Base-by-base conservation (phyloP, 2,329 filamentous ascomycete species). In the Aspergillus nomiae region DNA sequence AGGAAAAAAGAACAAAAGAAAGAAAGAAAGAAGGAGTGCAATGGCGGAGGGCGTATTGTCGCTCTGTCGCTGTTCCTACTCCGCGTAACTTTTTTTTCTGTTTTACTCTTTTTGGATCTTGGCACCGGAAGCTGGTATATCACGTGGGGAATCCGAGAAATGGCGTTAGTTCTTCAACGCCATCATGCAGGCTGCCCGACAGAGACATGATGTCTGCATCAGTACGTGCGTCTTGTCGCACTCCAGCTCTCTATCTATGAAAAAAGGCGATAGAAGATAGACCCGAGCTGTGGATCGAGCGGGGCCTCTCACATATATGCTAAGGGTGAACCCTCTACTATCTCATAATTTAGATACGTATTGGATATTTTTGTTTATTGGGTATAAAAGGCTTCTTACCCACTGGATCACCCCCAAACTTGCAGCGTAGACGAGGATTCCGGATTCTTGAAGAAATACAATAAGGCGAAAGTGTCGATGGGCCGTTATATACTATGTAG, bases 81-180 rank as follows among this genome's bases (percentile, higher is more conserved):
- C 28, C 19, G 24, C 46, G 28, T 58, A 46, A 36, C 38, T 58
- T 59, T 57, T 58, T 38, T 43, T 63, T 60, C 57, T 38, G 19
- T 41, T 56, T 45, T 57, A 38, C 41, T 63, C 43, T 61, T 58
- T 51, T 24, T 55, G 21, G 45, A 46, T 67, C 61, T 67, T 57
- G 59, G 65, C 56, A 43, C 46, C 59, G 50, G 64, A 36, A 64
- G 62, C 58, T 57, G 58, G 48, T 46, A 54, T 45, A 34, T 66
- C 65, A 66, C 63, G 65, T 66, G 65, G 55, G 16, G 26, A 56
- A 38, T 28, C 51, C 38, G 32, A 55, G 38, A 55, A 55, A 55
- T 41, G 11, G 30, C 11, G 21, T 14, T 38, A 38, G 32, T 59
- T 36, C 34, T 30, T 36, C 43, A 32, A 28, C 26, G 26, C 21